A percentile compares a stretch with the other conserved stretches of the same genome.
phyloP scores from a whole-genome alignment of 352 stramenopile species.

The Globisporangium emineosum region DNA sequence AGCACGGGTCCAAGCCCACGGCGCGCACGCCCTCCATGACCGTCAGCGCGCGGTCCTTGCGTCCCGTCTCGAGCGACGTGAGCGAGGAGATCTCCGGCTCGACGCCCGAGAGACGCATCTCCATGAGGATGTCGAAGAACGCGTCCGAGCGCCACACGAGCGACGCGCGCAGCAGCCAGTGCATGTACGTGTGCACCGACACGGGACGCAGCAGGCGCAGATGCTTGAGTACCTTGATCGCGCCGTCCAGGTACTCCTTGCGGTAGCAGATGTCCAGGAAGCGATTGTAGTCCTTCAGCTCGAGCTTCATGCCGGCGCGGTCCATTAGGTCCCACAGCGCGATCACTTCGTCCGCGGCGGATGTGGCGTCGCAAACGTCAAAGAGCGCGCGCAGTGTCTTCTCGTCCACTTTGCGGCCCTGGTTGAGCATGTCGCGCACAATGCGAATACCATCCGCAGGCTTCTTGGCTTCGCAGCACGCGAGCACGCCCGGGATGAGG shows the following conservation, averaged over 20 bases:
- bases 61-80: conserved; percentile 79
- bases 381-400: conserved; percentile 69
- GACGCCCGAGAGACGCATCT: conserved; percentile 78
- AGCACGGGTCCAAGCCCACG: conserved; percentile 80
- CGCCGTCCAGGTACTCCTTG: conserved; percentile 72
- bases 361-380: conserved; percentile 68
- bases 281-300: conserved; percentile 58
- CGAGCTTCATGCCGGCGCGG: conserved; percentile 48
- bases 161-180: conserved; percentile 76
- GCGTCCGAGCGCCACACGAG: conserved; percentile 79
- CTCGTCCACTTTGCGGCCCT: conserved; percentile 81
- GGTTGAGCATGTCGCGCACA: conserved; percentile 78
- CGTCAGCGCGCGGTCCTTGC: conserved; percentile 78
- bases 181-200: conserved; percentile 79
- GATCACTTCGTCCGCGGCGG: conserved; percentile 54
- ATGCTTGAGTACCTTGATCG: conserved; percentile 74
- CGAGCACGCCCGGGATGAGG: conserved; percentile 69
- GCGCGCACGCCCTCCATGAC: conserved; percentile 87
- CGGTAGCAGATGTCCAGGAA: conserved; percentile 80
- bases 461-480: conserved; percentile 77
- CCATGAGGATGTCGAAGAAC: conserved; percentile 85
- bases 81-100: conserved; percentile 83
- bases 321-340: conserved; percentile 73
- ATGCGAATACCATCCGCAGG: conserved; percentile 70
- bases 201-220: conserved; percentile 60